Percentiles rank a stretch among this genome's conserved stretches.
Conservation (phyloP, 2,329 filamentous ascomycete species). For the Exophiala bonariae region DNA sequence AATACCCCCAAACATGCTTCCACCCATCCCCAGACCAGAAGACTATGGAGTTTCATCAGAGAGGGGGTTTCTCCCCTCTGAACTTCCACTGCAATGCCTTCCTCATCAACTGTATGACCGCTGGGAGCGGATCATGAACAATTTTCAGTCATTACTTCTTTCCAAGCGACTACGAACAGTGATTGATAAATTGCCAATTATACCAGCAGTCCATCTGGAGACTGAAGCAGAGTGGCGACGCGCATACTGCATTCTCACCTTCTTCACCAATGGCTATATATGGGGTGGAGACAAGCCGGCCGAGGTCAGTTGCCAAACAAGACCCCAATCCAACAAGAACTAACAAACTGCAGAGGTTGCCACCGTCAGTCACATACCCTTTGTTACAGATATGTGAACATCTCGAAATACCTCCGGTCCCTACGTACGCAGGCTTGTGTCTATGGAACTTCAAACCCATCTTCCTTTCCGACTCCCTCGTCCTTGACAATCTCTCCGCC, state of each 20-base stretch:
- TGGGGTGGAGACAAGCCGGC: conserved; percentile 79
- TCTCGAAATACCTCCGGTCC: conserved; percentile 86
- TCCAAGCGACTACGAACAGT: conserved; percentile 79
- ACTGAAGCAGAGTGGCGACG: conserved; percentile 88
- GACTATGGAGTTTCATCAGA: conserved; percentile 69
- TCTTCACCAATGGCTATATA: conserved; percentile 81
- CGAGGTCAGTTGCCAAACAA: conserved; percentile 54
- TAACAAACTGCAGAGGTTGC: conserved; percentile 57
- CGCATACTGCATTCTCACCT: conserved; percentile 76
- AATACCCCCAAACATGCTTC: conserved; percentile 41
- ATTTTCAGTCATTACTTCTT: conserved; percentile 82
- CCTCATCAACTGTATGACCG: conserved; percentile 90
- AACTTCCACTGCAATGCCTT: conserved; percentile 75
- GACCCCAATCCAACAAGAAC: background rate
- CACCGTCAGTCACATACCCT: conserved; percentile 78
- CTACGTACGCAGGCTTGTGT: conserved; percentile 87
- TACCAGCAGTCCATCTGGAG: conserved; percentile 78
- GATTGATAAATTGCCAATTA: conserved; percentile 76
- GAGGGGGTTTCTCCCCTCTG: conserved; percentile 84
- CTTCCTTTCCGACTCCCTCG: conserved; percentile 77
- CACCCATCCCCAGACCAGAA: conserved; percentile 54
- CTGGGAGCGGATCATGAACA: conserved; percentile 85
- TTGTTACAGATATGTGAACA: conserved; percentile 73
- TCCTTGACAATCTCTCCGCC: conserved; percentile 85
- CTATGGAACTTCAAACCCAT: conserved; percentile 97